Percentiles rank a stretch among this genome's conserved stretches.
Evolutionary conservation across 2,329 filamentous ascomycete species (phyloP).

Genomic region (Colletotrichum sansevieriae): DNA sequence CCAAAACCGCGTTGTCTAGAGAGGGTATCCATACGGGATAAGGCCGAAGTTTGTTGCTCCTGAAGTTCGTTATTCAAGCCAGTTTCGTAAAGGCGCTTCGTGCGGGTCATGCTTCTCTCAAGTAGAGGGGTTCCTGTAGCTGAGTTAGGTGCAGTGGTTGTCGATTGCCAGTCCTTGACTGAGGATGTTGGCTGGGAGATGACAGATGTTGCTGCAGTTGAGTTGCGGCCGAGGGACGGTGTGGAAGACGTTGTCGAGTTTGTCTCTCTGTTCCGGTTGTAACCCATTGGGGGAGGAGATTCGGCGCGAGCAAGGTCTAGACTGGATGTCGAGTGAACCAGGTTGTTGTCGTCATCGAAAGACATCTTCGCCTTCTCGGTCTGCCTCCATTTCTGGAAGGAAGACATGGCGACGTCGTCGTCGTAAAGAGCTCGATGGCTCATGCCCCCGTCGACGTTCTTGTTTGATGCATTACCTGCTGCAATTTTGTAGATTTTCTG

Average conservation of each 20-base stretch:
- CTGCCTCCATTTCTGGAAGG: slow-evolving; percentile 82
- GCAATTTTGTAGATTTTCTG: slow-evolving; percentile 96
- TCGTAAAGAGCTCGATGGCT: slow-evolving; percentile 82
- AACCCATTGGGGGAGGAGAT: slow-evolving; percentile 71
- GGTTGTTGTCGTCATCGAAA: slow-evolving; percentile 54
- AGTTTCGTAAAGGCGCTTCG: slow-evolving; percentile 84
- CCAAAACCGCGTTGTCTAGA: slow-evolving; percentile 71
- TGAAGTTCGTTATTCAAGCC: slow-evolving; percentile 83
- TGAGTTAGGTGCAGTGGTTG: slow-evolving; percentile 53
- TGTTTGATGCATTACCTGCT: slow-evolving; percentile 59
- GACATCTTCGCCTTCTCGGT: slow-evolving; percentile 68
- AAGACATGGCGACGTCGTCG: slow-evolving; percentile 84
- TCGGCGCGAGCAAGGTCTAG: slow-evolving; percentile 55
- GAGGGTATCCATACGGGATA: slow-evolving; percentile 85
- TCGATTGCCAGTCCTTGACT: slow-evolving; percentile 63
- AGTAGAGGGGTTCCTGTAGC: slow-evolving; percentile 57
- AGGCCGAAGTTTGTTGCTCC: slow-evolving; percentile 81
- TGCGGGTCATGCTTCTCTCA: slow-evolving; percentile 77
- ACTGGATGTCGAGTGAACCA: slow-evolving; percentile 51
- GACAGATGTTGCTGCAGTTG: slow-evolving; percentile 89
- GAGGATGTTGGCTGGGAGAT: slow-evolving; percentile 76
- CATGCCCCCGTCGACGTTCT: slow-evolving; percentile 61
- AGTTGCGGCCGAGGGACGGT: slow-evolving; percentile 77
- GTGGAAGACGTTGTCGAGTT: slow-evolving; percentile 84
- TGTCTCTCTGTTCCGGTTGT: slow-evolving; percentile 83